phyloP scores from a whole-genome alignment of 2,329 filamentous ascomycete species.

The Pyrenophora seminiperda region DNA sequence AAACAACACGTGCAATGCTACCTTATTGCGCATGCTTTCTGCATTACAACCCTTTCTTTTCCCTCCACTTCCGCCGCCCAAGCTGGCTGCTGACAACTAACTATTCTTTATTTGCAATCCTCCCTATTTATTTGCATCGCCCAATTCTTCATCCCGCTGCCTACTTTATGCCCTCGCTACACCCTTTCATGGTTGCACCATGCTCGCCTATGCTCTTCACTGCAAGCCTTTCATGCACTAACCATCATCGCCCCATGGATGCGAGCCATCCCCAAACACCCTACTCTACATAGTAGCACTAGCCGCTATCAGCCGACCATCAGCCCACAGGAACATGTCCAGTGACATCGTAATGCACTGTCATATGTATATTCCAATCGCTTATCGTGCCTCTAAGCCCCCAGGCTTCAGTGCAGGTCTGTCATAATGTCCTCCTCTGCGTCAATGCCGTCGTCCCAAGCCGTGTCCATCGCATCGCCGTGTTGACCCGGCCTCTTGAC shows the following conservation, averaged over 20 bases:
- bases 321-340: not conserved
- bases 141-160: not conserved
- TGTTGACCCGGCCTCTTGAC: constrained; percentile 49
- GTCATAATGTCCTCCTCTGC: constrained; percentile 49
- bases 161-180: not conserved
- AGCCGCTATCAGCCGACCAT: not conserved
- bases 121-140: not conserved
- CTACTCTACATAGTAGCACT: constrained; percentile 1
- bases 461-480: constrained; percentile 45
- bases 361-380: not conserved
- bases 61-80: not conserved
- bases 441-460: constrained; percentile 42
- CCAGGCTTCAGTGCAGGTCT: constrained; percentile 35
- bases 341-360: not conserved
- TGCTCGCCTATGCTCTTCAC: constrained; percentile 12
- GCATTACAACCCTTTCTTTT: constrained; percentile 2
- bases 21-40: not conserved
- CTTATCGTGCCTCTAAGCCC: not conserved
- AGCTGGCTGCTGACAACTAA: too few species aligned
- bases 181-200: constrained; percentile 13
- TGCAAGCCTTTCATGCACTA: constrained; percentile 35
- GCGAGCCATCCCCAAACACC: constrained; percentile 10
- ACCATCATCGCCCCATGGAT: constrained; percentile 36
- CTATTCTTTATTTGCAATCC: not conserved
- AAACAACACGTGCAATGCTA: not conserved